Evolutionary conservation across 352 stramenopile genomes (phyloP).

Genomic region (Elongisporangium anandrum): DNA sequence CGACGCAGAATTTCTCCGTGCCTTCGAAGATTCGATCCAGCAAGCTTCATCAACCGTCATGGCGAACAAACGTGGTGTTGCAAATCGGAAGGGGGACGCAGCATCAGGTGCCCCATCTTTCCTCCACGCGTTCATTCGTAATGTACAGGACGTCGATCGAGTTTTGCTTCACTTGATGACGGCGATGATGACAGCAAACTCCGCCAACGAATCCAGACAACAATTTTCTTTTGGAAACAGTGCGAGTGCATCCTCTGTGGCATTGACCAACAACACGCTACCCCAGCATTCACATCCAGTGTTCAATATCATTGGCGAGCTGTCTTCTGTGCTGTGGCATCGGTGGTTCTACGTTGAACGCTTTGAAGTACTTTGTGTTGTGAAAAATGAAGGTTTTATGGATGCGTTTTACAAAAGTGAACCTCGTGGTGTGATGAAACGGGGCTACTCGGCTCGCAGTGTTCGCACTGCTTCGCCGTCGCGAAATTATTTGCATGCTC

Average conservation of each 20-base stretch:
- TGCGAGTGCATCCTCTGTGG: constrained; percentile 21
- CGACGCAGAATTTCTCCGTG: constrained; percentile 74
- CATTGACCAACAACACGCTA: constrained; percentile 33
- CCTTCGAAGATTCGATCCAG: constrained; percentile 68
- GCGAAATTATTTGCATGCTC: constrained; percentile 14
- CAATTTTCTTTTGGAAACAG: constrained; percentile 73
- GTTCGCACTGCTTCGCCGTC: neutral
- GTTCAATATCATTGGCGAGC: constrained; percentile 87
- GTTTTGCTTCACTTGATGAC: constrained; percentile 84
- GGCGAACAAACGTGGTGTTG: neutral
- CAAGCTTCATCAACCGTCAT: constrained; percentile 8
- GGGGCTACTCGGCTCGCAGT: constrained; percentile 12
- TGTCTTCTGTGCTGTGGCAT: constrained; percentile 86
- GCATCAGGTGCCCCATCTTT: constrained; percentile 29
- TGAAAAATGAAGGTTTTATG: constrained; percentile 57
- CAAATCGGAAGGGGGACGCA: neutral
- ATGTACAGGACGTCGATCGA: constrained; percentile 84
- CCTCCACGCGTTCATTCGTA: constrained; percentile 79
- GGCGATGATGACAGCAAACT: constrained; percentile 34
- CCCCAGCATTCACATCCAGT: constrained; percentile 60
- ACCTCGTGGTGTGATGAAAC: constrained; percentile 24
- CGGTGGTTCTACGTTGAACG: constrained; percentile 88
- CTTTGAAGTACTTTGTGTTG: constrained; percentile 77
- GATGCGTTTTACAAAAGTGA: constrained; percentile 66
- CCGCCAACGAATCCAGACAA: constrained; percentile 14